Base-by-base conservation (phyloP, 192 early-diverging fungal species). In the Umbelopsis sp. region DNA sequence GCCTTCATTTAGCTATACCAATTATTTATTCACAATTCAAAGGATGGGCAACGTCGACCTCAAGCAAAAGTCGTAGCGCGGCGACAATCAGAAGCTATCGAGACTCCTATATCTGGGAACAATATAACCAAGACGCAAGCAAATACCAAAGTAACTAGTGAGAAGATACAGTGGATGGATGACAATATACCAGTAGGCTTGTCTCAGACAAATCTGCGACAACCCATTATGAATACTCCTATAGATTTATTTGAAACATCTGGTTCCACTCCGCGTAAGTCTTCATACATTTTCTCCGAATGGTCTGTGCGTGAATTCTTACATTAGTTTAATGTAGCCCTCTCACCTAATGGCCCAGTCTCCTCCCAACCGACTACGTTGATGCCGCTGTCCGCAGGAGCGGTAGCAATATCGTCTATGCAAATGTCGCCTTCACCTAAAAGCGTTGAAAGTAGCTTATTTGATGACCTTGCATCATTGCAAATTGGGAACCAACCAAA, bases 391-490 rank as follows among this genome's bases (percentile, higher is more conserved):
- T 32, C 20, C 14, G 31, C 56, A 17, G 12, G 17, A 34, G 14
- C 17, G 3, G 4, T 34, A 34, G 6, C 31, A 29, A 7, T 14
- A 17, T 0, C 56, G 32, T 6, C 56, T 34, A 16, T 14, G 5
- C 56, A 10, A 20, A 12, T 12, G 20, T 14, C 56, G 2, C 17
- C 56, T 62, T 34, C 26, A 26, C 26, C 56, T 4, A 29, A 11
- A 34, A 62, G 26, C 17, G 1, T 31, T 2, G 31, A 12, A 36
- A 34, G 29, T 4, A 62, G 31, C 14, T 20, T 62, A 8, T 62
- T 62, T 62, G 56, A 62, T 31, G 56, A 62, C n/a, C 31, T 62
- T 22, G 56, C 56, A 62, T 62, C 66, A 4, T 34, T 49, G 38
- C 66, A 49, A 22, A 45, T 49, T 12, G 25, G 38, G 8, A 26